phyloP scores from a whole-genome alignment of 2,329 filamentous ascomycete genomes.

The Septoria petroselini region DNA sequence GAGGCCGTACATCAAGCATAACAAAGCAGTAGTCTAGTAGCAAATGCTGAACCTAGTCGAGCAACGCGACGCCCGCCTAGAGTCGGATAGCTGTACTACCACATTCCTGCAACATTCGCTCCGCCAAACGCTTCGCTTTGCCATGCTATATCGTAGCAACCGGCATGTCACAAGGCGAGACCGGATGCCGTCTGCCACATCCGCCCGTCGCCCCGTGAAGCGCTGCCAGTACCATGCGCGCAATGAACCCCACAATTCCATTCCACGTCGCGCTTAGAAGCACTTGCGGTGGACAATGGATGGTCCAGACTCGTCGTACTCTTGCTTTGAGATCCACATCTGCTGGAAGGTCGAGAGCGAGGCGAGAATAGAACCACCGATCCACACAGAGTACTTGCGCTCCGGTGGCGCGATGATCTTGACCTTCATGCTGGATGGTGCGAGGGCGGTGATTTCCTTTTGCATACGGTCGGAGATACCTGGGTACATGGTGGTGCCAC shows the following conservation, averaged over 20 bases:
- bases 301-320: constrained; percentile 99
- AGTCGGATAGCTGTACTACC: constrained; percentile 18
- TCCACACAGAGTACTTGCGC: constrained; percentile 99
- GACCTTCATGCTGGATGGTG: constrained; percentile 99
- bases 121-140: constrained; percentile 19
- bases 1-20: constrained; percentile 27
- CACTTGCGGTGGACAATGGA: constrained; percentile 99
- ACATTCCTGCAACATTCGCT: constrained; percentile 22
- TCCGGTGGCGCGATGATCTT: constrained; percentile 99
- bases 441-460: constrained; percentile 99
- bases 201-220: constrained; percentile 13
- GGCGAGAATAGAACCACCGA: constrained; percentile 99
- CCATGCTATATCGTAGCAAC: constrained; percentile 14
- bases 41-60: constrained; percentile 30
- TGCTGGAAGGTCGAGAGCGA: constrained; percentile 99
- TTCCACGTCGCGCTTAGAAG: constrained; percentile 70
- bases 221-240: constrained; percentile 23
- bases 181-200: constrained; percentile 11
- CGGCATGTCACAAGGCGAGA: constrained; percentile 4
- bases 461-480: constrained; percentile 99
- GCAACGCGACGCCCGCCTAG: constrained; percentile 26
- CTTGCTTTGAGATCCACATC: constrained; percentile 99
- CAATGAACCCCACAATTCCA: constrained; percentile 22
- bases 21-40: constrained; percentile 29
- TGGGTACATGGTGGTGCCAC: constrained; percentile 99